Percentiles rank a stretch among this genome's conserved stretches.
Conservation (phyloP, 768 basidiomycete species). For the Trametes villosa region DNA sequence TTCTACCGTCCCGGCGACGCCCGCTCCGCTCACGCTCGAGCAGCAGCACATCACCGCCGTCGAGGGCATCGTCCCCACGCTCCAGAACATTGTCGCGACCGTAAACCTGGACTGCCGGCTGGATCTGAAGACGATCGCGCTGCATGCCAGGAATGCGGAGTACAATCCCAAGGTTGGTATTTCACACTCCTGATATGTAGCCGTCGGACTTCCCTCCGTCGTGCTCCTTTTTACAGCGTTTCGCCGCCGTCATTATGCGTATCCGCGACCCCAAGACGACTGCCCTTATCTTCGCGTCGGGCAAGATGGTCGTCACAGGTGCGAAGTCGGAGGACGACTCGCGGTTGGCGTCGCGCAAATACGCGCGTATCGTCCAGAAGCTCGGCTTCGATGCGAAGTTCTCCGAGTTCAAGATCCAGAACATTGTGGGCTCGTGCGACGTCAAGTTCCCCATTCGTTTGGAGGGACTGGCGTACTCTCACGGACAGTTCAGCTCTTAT, state of each 20-base stretch:
- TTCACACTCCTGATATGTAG: constrained; percentile 44
- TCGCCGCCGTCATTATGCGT: constrained; percentile 99
- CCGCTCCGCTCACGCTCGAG: constrained; percentile 78
- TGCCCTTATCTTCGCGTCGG: constrained; percentile 98
- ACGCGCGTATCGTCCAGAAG: constrained; percentile 99
- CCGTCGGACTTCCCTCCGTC: constrained; percentile 64
- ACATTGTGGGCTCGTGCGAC: constrained; percentile 97
- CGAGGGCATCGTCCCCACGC: constrained; percentile 97
- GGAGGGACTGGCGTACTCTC: constrained; percentile 96
- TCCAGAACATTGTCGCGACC: constrained; percentile 99
- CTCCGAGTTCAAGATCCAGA: constrained; percentile 99
- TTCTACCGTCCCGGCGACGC: constrained; percentile 64
- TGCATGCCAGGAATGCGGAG: constrained; percentile 98
- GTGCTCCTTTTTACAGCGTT: constrained; percentile 81
- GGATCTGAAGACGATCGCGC: constrained; percentile 96
- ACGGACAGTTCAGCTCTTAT: constrained; percentile 97
- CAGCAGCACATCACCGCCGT: constrained; percentile 96
- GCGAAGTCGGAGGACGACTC: constrained; percentile 99
- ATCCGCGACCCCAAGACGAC: constrained; percentile 99
- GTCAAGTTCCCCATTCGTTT: constrained; percentile 98
- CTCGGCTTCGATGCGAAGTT: constrained; percentile 99
- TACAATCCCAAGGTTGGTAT: constrained; percentile 99
- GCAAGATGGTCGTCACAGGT: constrained; percentile 99
- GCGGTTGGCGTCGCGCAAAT: constrained; percentile 94
- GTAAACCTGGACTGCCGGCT: constrained; percentile 97